A percentile compares a stretch with the other conserved stretches of the same genome.
Evolutionary conservation across 139 green algal species (phyloP).

Genomic region (Chlamydomonas eustigma): DNA sequence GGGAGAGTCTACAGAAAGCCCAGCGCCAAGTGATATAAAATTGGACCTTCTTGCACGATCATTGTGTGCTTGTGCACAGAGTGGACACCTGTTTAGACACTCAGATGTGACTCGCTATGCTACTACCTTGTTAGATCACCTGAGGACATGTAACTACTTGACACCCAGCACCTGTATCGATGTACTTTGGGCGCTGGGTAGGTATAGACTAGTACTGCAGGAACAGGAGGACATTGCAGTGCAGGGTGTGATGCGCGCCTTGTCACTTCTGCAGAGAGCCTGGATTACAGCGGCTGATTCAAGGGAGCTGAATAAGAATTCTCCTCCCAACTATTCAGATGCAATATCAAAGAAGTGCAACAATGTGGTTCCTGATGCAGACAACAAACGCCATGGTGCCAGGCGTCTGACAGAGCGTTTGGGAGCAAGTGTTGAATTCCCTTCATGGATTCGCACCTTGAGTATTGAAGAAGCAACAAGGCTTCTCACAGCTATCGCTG

Average conservation of each 20-base stretch:
- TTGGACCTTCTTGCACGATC: not conserved
- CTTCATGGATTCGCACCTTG: too few relatives aligned
- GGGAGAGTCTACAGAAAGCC: too few relatives aligned
- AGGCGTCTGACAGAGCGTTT: too few relatives aligned
- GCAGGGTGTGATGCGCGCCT: not conserved
- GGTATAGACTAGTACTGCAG: not conserved
- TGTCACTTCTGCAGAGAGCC: not conserved
- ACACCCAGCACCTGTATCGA: not conserved
- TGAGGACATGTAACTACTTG: not conserved
- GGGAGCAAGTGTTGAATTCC: too few relatives aligned
- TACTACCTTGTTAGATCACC: not conserved
- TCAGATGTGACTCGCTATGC: not conserved
- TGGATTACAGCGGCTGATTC: too few relatives aligned
- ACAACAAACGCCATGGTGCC: too few relatives aligned
- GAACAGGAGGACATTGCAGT: not conserved
- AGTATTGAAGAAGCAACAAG: not conserved
- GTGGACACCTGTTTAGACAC: not conserved
- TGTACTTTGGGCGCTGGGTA: conserved; percentile 3
- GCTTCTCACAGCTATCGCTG: conserved; percentile 1
- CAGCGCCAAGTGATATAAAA: too few relatives aligned
- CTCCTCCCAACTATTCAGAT: too few relatives aligned
- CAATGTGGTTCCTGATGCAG: too few relatives aligned
- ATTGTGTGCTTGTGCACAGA: not conserved
- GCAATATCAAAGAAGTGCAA: too few relatives aligned
- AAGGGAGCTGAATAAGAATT: too few relatives aligned